A percentile compares a stretch with the other conserved stretches of the same genome.
Conservation (phyloP, 2,329 filamentous ascomycete genomes). For the Colletotrichum sp. region DNA sequence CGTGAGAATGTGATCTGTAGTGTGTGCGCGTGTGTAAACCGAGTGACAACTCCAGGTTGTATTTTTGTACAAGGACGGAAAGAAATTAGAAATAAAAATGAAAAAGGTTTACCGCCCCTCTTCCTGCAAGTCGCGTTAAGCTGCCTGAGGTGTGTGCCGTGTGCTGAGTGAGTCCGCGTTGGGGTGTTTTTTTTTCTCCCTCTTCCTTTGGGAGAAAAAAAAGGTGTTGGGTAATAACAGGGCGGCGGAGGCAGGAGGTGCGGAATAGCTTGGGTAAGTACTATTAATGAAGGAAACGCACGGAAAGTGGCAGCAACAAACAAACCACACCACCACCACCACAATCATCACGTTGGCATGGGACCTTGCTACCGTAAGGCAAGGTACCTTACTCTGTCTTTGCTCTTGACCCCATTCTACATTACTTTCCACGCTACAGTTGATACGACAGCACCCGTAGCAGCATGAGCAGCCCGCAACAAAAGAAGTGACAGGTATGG, state of each 20-base stretch:
- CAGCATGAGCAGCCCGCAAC: neutral
- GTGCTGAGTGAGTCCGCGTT: neutral
- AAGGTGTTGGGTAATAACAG: neutral
- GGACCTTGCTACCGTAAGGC: neutral
- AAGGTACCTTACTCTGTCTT: neutral
- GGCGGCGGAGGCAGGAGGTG: neutral
- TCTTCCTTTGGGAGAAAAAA: neutral
- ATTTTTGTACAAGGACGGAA: neutral
- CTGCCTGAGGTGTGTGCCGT: neutral
- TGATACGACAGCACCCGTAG: neutral
- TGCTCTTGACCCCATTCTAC: neutral
- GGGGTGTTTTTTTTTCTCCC: neutral
- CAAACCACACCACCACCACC: neutral
- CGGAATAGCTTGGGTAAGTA: neutral
- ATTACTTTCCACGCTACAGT: neutral
- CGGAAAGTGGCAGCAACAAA: conserved; percentile 1
- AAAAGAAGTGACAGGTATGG: neutral
- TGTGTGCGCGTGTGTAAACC: neutral
- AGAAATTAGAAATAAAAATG: neutral
- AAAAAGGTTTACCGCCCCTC: conserved; percentile 9
- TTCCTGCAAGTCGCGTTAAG: neutral
- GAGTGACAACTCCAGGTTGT: neutral
- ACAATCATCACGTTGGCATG: neutral
- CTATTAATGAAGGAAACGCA: neutral
- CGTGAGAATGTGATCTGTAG: neutral